Conservation (phyloP, 225 moss, liverwort and hornwort species). For the Pseudisothecium myosuroides region DNA sequence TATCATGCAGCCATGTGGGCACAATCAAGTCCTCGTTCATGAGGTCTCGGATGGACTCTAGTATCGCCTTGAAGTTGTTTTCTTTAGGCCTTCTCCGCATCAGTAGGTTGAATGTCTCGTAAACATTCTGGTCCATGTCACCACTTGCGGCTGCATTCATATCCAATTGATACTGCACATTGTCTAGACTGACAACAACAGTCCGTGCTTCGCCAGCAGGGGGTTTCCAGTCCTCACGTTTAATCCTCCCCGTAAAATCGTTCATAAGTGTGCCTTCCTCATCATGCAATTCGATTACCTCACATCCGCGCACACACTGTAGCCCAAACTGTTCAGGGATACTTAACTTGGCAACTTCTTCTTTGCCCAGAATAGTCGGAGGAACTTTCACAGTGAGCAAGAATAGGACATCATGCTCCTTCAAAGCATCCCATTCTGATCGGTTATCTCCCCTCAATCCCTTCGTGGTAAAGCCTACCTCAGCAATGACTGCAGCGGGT, state of each 20-base stretch:
- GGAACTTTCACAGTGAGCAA: constrained; percentile 64
- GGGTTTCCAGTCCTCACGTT: constrained; percentile 97
- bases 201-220: constrained; percentile 88
- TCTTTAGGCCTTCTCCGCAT: constrained; percentile 97
- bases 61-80: constrained; percentile 97
- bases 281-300: constrained; percentile 89
- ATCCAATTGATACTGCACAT: constrained; percentile 94
- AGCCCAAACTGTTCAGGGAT: constrained; percentile 79
- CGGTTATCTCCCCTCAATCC: constrained; percentile 66
- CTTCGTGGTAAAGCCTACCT: constrained; percentile 75
- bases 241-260: constrained; percentile 89
- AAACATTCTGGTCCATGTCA: constrained; percentile 59
- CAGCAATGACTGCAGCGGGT: constrained; percentile 89
- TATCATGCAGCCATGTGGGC: constrained; percentile 91
- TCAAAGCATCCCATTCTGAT: constrained; percentile 94
- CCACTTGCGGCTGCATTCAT: constrained; percentile 57
- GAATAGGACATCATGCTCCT: constrained; percentile 95
- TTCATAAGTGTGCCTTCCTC: constrained; percentile 95
- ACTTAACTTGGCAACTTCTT: constrained; percentile 58
- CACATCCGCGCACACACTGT: constrained; percentile 88
- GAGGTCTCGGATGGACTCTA: constrained; percentile 94
- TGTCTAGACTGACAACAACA: constrained; percentile 75
- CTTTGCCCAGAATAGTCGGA: constrained; percentile 44
- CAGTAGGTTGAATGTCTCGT: constrained; percentile 81
- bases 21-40: constrained; percentile 99